Evolutionary conservation across 306 rosid species (phyloP).

Genomic region (Prinsepia uniflora): DNA sequence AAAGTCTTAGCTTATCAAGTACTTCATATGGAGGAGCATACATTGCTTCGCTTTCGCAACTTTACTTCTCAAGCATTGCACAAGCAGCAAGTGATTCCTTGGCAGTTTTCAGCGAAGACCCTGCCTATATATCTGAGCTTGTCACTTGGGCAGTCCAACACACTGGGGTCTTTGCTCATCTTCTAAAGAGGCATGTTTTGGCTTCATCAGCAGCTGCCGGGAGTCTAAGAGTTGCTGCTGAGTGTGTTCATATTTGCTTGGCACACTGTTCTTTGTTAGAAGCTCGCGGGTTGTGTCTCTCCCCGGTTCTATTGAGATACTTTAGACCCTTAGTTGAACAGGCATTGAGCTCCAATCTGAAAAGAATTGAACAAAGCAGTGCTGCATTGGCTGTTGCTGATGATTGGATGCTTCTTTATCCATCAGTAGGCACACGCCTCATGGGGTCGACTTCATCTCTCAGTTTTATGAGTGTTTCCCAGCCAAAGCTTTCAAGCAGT

Average conservation of each 20-base stretch:
- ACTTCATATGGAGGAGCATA: conserved; percentile 42
- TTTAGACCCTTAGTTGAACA: conserved; percentile 65
- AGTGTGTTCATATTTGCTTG: conserved; percentile 73
- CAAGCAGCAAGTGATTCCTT: conserved; percentile 68
- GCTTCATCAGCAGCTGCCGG: conserved; percentile 74
- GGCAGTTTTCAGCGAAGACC: conserved; percentile 60
- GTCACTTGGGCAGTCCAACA: conserved; percentile 90
- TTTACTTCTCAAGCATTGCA: conserved; percentile 69
- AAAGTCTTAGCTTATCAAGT: conserved; percentile 28
- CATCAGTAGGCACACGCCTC: conserved; percentile 40
- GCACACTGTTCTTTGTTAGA: conserved; percentile 66
- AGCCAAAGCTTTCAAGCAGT: conserved; percentile 78
- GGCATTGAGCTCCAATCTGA: conserved; percentile 52
- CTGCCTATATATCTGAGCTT: conserved; percentile 78
- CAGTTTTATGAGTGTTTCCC: conserved; percentile 26
- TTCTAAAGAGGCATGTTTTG: conserved; percentile 58
- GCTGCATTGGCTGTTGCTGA: conserved; percentile 74
- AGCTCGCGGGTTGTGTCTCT: conserved; percentile 70
- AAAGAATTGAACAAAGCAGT: conserved; percentile 73
- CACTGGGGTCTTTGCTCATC: conserved; percentile 42
- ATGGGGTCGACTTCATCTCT: conserved; percentile 47
- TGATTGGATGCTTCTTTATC: conserved; percentile 64
- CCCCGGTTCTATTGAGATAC: conserved; percentile 57
- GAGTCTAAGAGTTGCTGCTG: conserved; percentile 64
- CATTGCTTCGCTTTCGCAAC: conserved; percentile 60